phyloP scores from a whole-genome alignment of 495 filamentous ascomycete genomes.

The Penicillium longicatenatum region DNA sequence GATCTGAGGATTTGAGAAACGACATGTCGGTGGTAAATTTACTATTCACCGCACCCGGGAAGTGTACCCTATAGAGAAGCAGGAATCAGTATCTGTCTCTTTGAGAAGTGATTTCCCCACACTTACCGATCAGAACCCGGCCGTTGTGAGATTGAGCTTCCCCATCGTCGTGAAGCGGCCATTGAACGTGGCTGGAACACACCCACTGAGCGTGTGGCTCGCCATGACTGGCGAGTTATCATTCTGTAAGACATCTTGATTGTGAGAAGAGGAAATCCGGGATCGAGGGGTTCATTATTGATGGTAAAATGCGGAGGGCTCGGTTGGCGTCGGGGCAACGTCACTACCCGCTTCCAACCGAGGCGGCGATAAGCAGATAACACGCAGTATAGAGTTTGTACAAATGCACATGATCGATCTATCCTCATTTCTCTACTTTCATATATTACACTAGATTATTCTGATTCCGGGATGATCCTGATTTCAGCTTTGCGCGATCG shows the following conservation, averaged over 20 bases:
- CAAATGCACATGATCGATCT: too few relatives aligned
- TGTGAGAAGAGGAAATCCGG: slow-evolving; percentile 1
- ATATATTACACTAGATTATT: background rate
- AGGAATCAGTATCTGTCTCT: background rate
- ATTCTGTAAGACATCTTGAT: slow-evolving; percentile 28
- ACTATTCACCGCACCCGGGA: slow-evolving; percentile 93
- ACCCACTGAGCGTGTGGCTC: background rate
- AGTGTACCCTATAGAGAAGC: slow-evolving; percentile 62
- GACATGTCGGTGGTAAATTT: slow-evolving; percentile 79
- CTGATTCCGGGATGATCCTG: background rate
- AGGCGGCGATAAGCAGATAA: slow-evolving; percentile 3
- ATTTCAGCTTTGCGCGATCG: background rate
- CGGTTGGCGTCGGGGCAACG: slow-evolving; percentile 40
- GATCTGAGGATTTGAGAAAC: slow-evolving; percentile 69
- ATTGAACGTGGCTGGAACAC: slow-evolving; percentile 10
- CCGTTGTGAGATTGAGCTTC: slow-evolving; percentile 63
- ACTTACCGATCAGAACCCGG: slow-evolving; percentile 66
- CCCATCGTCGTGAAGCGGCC: slow-evolving; percentile 47
- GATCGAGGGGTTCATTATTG: slow-evolving; percentile 1
- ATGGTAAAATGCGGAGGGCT: slow-evolving; percentile 32
- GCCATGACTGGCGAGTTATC: background rate
- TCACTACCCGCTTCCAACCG: slow-evolving; percentile 30
- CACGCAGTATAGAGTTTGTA: background rate
- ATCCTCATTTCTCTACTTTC: too few relatives aligned
- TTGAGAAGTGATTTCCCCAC: background rate